Conservation (phyloP, 2,329 filamentous ascomycete species). For the Sporothrix luriei region DNA sequence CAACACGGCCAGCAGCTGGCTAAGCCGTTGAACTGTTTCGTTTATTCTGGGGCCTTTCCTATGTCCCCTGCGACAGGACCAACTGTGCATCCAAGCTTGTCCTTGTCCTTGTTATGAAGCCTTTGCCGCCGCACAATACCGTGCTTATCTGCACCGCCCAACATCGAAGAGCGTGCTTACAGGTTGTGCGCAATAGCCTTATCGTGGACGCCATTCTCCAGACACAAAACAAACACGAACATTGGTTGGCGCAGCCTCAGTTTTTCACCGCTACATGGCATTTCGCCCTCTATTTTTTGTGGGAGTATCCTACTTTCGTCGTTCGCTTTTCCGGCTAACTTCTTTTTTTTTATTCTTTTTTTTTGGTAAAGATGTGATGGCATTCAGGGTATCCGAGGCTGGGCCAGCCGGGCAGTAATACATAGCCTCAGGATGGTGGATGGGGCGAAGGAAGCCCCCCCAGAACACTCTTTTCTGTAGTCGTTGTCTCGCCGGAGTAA, state of each 20-base stretch:
- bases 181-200: conserved; percentile 2
- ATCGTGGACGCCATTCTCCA: neutral
- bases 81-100: neutral
- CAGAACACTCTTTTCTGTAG: neutral
- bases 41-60: neutral
- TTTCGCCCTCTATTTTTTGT: neutral
- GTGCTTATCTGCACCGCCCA: conserved; percentile 7
- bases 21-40: neutral
- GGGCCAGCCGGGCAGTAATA: neutral
- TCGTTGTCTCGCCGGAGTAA: neutral
- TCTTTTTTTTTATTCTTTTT: neutral
- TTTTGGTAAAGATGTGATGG: neutral
- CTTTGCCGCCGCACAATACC: conserved; percentile 13
- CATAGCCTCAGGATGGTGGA: neutral
- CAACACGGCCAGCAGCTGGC: neutral
- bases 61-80: neutral
- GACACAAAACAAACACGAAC: neutral
- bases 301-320: neutral
- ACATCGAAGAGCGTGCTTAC: neutral
- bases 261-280: conserved; percentile 25
- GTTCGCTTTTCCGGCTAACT: neutral
- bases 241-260: neutral
- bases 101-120: neutral
- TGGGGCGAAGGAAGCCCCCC: neutral
- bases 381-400: neutral